Conservation (phyloP, 495 filamentous ascomycete genomes). For the Xylaria palmicola region DNA sequence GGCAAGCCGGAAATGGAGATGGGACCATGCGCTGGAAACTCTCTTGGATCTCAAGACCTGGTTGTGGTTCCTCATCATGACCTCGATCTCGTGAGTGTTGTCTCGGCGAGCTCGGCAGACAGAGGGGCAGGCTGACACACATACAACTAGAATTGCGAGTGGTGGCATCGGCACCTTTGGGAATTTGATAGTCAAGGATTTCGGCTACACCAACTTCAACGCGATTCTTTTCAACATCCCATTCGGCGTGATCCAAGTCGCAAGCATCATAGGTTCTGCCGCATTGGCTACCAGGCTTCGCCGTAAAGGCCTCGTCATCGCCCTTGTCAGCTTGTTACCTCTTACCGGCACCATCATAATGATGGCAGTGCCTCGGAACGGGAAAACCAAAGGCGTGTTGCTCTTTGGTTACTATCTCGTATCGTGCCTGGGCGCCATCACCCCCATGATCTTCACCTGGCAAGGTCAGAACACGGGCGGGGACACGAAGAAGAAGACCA, state of each 20-base stretch:
- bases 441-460: slow-evolving; percentile 66
- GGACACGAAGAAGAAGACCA: slow-evolving; percentile 67
- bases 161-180: slow-evolving; percentile 65
- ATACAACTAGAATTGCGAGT: slow-evolving; percentile 23
- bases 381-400: slow-evolving; percentile 43
- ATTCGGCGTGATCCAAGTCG: slow-evolving; percentile 54
- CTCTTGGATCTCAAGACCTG: slow-evolving; percentile 64
- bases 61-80: slow-evolving; percentile 63
- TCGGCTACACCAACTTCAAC: slow-evolving; percentile 58
- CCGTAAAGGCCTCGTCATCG: slow-evolving; percentile 57
- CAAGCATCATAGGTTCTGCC: slow-evolving; percentile 43
- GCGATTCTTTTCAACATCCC: slow-evolving; percentile 67
- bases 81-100: slow-evolving; percentile 40
- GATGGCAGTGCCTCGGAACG: slow-evolving; percentile 54
- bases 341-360: slow-evolving; percentile 52
- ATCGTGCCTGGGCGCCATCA: slow-evolving; percentile 40
- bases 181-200: slow-evolving; percentile 61
- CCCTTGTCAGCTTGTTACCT: slow-evolving; percentile 55
- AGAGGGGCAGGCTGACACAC: not conserved
- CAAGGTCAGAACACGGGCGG: slow-evolving; percentile 64
- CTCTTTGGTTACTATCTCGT: slow-evolving; percentile 43
- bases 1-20: slow-evolving; percentile 41
- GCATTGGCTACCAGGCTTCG: slow-evolving; percentile 48
- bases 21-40: slow-evolving; percentile 56
- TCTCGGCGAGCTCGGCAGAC: not conserved